Base-by-base conservation (phyloP, 2,329 filamentous ascomycete genomes). In the Trichoderma citrinoviride region DNA sequence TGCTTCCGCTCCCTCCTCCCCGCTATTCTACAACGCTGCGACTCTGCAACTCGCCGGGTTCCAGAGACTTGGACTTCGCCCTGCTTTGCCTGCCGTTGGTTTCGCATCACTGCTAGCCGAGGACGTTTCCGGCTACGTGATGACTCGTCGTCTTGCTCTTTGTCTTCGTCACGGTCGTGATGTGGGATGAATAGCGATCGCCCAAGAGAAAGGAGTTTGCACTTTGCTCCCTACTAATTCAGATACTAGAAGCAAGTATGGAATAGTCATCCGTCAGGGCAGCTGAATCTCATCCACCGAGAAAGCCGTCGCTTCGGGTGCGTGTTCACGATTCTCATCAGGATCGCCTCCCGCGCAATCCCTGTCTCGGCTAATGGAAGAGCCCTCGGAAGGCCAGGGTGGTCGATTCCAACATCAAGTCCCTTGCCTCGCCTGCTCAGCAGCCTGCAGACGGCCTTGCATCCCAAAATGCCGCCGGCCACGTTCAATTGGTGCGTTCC, bases 351-450 rank as follows among this genome's bases (percentile, higher is more conserved):
- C 60, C 60, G 60, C 21, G 5, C 17, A 58, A 62, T 62, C 60
- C 60, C 37, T 53, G 60, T 54, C 60, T 62, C 60, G 60, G 60
- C 60, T 62, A 62, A 44, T 53, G 49, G 17, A 44, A 29, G n/a
- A 25, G 47, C 49, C 23, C 49, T 43, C 17, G 50, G 46, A 29
- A 14, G 19, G 33, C 57, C 44, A 61, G 57, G 57, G 46, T 61
- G n/a, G n/a, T 37, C 12, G 33, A 37, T 14, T 37, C 33, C 15
- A n/a, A n/a, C n/a, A n/a, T n/a, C 17, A 33, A 21, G n/a, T 57
- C 41, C 54, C 57, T 41, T 49, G 44, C 29, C 23, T 57, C 41
- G 41, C 57, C 27, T 40, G 44, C 29, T 37, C 5, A 61, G 23
- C 47, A 54, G 40, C 47, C 27, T 61, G 47, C 37, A 53, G 25